Base-by-base conservation (phyloP, 1,284 basidiomycete genomes). In the Psilocybe mexicana region DNA sequence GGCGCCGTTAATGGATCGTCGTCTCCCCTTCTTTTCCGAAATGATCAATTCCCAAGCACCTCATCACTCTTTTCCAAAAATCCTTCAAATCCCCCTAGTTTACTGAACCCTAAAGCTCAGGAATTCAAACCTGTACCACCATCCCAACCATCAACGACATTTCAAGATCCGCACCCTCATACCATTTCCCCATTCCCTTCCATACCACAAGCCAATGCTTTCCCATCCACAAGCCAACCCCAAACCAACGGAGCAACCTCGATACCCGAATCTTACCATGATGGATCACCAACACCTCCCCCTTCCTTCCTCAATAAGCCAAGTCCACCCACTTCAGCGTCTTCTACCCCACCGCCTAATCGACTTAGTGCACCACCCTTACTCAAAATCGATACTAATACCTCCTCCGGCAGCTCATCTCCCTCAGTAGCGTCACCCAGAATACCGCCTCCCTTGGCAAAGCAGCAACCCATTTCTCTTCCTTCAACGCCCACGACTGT, bases 401-500 rank as follows among this genome's bases (percentile, higher is more conserved):
- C 67, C 2, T 64, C 66, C 11, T 47, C 58, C 28, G 61, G 51
- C 18, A 55, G 57, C 28, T 56, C 62, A 24, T 56, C 65, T 38
- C 61, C 63, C n/a, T 60, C 65, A 12, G 24, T 57, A n/a, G 59
- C 59, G 5, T 65, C 68, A 1, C 63, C 61, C n/a, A 57, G 51
- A 52, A 53, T 63, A 10, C 76, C 77, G 8, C 78, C 78, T n/a
- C 71, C 69, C 6, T 63, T 76, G 11, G 62, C 67, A 6, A 75
- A 67, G 62, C 67, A 65, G 3, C 70, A 72, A 55, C 76, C 74
- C 10, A 75, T 79, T 45, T 74, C 77, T 23, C 67, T 75, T 25
- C 76, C 71, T 18, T 63, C 68, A 6, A 71, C 76, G 28, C 68
- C 78, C 18, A 66, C 72, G 23, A 66, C 61, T 3, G 49, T 55